A percentile compares a stretch with the other conserved stretches of the same genome.
Conservation (phyloP, 768 basidiomycete genomes). For the Neoboletus subvelutipes region DNA sequence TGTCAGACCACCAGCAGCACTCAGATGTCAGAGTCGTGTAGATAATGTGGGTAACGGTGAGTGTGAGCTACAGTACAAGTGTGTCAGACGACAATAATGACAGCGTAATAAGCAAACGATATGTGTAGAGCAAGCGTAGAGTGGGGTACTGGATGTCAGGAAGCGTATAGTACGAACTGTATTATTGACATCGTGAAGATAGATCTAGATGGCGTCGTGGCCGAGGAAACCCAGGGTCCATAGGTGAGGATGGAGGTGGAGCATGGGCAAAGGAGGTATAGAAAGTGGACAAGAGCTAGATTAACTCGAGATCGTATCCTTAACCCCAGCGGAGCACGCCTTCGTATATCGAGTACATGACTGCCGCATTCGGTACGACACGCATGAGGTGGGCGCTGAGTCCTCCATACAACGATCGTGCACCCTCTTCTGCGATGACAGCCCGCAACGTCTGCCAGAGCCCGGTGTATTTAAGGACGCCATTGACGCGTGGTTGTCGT, state of each 20-base stretch:
- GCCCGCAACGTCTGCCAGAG: slow-evolving; percentile 81
- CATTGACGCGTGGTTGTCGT: slow-evolving; percentile 81
- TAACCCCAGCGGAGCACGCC: slow-evolving; percentile 63
- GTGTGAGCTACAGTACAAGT: slow-evolving; percentile 23
- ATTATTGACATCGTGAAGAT: slow-evolving; percentile 18
- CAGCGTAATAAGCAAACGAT: slow-evolving; percentile 16
- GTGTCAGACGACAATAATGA: slow-evolving; percentile 10
- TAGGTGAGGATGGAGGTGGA: not conserved
- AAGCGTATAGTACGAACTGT: not conserved
- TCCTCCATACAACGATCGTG: slow-evolving; percentile 83
- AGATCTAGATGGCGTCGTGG: slow-evolving; percentile 13
- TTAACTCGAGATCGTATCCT: not conserved
- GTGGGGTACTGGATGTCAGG: slow-evolving; percentile 5
- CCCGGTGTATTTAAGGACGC: slow-evolving; percentile 81
- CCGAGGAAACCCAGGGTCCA: not conserved
- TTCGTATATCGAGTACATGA: slow-evolving; percentile 97
- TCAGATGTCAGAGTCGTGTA: slow-evolving; percentile 23
- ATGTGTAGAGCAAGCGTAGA: slow-evolving; percentile 10
- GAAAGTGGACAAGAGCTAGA: not conserved
- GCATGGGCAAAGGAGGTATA: not conserved
- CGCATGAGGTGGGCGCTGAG: slow-evolving; percentile 94
- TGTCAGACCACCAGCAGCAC: not conserved
- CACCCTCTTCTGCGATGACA: slow-evolving; percentile 89
- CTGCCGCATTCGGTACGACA: slow-evolving; percentile 94
- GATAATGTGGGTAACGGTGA: slow-evolving; percentile 23